Base-by-base conservation (phyloP, 2,329 filamentous ascomycete species). In the Pseudogymnoascus sp. region DNA sequence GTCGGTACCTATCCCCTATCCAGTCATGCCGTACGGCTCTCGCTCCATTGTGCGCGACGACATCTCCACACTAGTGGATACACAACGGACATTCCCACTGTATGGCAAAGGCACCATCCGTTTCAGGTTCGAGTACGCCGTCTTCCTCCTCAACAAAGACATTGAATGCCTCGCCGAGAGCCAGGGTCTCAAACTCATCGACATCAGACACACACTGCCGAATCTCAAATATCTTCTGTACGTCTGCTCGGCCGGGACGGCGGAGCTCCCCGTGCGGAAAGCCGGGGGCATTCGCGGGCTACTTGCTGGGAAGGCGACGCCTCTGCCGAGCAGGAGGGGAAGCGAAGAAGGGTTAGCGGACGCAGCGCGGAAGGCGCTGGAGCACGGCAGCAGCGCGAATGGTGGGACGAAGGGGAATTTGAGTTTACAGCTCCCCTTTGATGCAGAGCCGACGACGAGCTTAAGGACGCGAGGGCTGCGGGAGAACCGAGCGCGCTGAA, bases 121-220 rank as follows among this genome's bases (percentile, higher is more conserved):
- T 52, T 97, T 93, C 77, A 87, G 93, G 2, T 97, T 97, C 74
- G 93, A 97, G 69, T 99, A 97, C 73, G 94, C 82, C 9, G 94
- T 96, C 72, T 99, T 97, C 70, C 78, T 97, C n/a, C 82, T 99
- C 12, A 97, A 97, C 77, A 97, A 97, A 75, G 80, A 97, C 71
- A 92, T 99, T 62, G 92, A 97, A 69, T 76, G 80, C 0, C 77
- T 88, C 3, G 87, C 84, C 64, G 76, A 79, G 3, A 79, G 81
- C 1, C 86, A 92, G 67, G 88, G 88, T 0, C 78, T 97, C 11
- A 86, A 88, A 55, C 87, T 96, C 1, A 82, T 97, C 66, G 94
- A 99, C 70, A 91, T 97, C 16, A 84, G 94, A 4, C 91, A 97
- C 68, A 96, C 93, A 0, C 77, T 97, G 5, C 92, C 93, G 1